Conservation (phyloP, 2,329 filamentous ascomycete species). For the Cordyceps cateniannulata region DNA sequence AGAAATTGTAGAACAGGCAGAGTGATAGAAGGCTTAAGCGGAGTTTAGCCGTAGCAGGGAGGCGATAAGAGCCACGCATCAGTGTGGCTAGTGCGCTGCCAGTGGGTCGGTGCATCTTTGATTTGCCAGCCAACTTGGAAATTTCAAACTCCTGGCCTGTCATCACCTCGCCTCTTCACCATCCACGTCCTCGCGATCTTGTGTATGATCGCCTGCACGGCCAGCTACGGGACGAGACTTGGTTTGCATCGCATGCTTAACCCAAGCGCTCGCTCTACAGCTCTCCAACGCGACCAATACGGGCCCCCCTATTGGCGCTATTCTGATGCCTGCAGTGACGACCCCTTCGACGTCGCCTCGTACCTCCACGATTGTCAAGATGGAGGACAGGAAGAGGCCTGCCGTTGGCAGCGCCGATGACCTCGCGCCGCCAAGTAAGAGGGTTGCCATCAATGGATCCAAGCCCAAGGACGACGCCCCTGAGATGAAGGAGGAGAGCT, state of each 20-base stretch:
- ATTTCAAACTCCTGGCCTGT: conserved; percentile 36
- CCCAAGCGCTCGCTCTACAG: conserved; percentile 23
- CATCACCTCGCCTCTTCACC: conserved; percentile 28
- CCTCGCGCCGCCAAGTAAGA: conserved; percentile 81
- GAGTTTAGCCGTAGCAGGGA: conserved; percentile 26
- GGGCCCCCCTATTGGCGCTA: conserved; percentile 22
- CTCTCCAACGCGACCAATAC: conserved; percentile 23
- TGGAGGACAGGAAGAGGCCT: conserved; percentile 99
- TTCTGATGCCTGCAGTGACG: conserved; percentile 84
- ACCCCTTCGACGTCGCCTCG: conserved; percentile 61
- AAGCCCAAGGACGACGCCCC: conserved; percentile 49
- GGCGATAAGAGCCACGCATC: conserved; percentile 25
- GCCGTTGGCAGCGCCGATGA: conserved; percentile 75
- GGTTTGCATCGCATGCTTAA: conserved; percentile 25
- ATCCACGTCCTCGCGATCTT: conserved; percentile 24
- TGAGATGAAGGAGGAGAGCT: conserved; percentile 53
- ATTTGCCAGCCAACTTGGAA: conserved; percentile 38
- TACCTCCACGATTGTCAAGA: conserved; percentile 82
- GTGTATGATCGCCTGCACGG: conserved; percentile 30
- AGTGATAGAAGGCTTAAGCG: conserved; percentile 18
- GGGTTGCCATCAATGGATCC: conserved; percentile 80
- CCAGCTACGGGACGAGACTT: conserved; percentile 28
- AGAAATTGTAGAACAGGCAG: conserved; percentile 25
- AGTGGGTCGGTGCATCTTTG: conserved; percentile 28
- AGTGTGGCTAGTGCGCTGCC: conserved; percentile 28